Base-by-base conservation (phyloP, 1,139 yeast species). In the Suhomyces terraborum region DNA sequence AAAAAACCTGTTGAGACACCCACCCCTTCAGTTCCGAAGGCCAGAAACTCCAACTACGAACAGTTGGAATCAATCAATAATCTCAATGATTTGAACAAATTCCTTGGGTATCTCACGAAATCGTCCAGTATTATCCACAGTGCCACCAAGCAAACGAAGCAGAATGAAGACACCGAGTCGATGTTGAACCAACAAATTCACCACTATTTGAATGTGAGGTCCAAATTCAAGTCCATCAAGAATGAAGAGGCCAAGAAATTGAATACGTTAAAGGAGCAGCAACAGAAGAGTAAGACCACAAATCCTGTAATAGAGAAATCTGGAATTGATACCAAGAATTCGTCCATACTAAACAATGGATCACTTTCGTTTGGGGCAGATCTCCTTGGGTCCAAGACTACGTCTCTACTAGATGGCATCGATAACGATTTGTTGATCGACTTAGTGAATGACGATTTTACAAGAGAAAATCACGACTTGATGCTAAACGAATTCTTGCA, bases 41-140 rank as follows among this genome's bases (percentile, higher is more conserved):
- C 31, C 4, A 32, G 16, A 14, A 40, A 21, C 13, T 30, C 42
- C 4, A 54, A 53, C 35, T 57, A 59, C 38, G 73, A 70, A 40
- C 73, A 69, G 50, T 52, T 73, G 23, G 77, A 72, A 40, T 58
- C 62, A 13, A 69, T 73, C 36, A 67, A 67, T 46, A 69, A 69
- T 43, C 54, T 69, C 26, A 66, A 68, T 45, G 78, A 73, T 52
- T 61, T 73, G 48, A 71, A 73, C 47, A 65, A 66, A 49, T 70
- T 71, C 43, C 54, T 73, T 35, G 64, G 62, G n/a, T 72, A 71
- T 47, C 55, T 69, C 29, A 64, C 67, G 29, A 70, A 66, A 42
- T 67, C 69, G 13, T 61, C 73, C 14, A 68, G 60, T 46, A 59
- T 73, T 12, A 66, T 73, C 37, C 71, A 69, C 45, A 60, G 72